Conservation (phyloP, 2,329 filamentous ascomycete species). For the Colletotrichum sp. region DNA sequence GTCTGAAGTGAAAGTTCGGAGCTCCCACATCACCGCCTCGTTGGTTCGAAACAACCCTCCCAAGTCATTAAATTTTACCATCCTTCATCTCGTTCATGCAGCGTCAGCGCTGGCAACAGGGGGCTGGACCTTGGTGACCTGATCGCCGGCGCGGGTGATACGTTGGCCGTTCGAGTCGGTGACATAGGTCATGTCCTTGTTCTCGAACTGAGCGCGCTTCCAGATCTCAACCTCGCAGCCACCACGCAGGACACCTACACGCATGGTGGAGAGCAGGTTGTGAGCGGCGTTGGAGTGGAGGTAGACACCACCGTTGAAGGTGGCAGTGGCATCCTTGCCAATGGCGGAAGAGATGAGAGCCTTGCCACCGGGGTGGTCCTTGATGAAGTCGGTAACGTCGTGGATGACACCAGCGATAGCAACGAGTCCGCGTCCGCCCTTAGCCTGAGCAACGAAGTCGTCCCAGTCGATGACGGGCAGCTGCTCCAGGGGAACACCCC, state of each 20-base stretch:
- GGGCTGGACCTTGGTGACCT: conserved; percentile 83
- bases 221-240: conserved; percentile 92
- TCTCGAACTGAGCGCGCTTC: conserved; percentile 85
- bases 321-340: conserved; percentile 87
- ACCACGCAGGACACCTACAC: conserved; percentile 84
- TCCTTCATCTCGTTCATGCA: conserved; percentile 54
- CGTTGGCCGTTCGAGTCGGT: conserved; percentile 82
- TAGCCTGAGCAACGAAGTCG: conserved; percentile 78
- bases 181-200: conserved; percentile 80
- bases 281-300: conserved; percentile 89
- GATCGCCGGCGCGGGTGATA: conserved; percentile 84
- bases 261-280: conserved; percentile 87
- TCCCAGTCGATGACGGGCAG: conserved; percentile 88
- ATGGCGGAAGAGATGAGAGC: conserved; percentile 83
- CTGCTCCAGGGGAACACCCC: conserved; percentile 85
- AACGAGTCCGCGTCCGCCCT: conserved; percentile 78
- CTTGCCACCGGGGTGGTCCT: conserved; percentile 89
- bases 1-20: background rate
- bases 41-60: background rate
- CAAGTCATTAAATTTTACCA: background rate
- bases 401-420: conserved; percentile 86
- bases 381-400: conserved; percentile 84
- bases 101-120: conserved; percentile 85
- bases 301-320: conserved; percentile 93
- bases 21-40: background rate